Conservation (phyloP, 768 basidiomycete genomes). For the Trametes elegans region DNA sequence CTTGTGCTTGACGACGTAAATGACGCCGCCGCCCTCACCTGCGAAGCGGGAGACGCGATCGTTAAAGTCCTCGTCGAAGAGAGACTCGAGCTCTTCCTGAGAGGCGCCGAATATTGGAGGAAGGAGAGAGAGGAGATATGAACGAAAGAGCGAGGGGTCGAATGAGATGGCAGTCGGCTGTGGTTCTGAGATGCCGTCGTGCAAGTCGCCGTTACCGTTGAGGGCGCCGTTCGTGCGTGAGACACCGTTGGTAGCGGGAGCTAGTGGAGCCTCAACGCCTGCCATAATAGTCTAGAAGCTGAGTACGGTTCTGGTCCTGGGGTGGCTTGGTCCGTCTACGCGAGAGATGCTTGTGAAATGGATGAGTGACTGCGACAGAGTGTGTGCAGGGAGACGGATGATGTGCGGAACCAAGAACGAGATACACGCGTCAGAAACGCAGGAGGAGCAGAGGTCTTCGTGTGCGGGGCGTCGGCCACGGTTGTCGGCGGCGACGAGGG, state of each 20-base stretch:
- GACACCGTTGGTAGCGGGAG: slow-evolving; percentile 20
- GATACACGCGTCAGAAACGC: background rate
- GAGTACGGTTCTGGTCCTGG: too few species aligned
- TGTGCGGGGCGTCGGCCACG: background rate
- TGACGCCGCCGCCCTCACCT: slow-evolving; percentile 67
- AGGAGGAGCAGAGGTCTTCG: background rate
- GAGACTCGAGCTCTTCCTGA: slow-evolving; percentile 57
- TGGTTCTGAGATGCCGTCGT: slow-evolving; percentile 34
- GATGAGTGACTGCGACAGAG: slow-evolving; percentile 1
- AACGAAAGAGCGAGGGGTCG: slow-evolving; percentile 67
- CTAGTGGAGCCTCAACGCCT: slow-evolving; percentile 13
- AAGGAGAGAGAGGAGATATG: slow-evolving; percentile 68
- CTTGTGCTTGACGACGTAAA: slow-evolving; percentile 80
- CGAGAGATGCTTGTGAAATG: background rate
- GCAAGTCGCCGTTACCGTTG: slow-evolving; percentile 22
- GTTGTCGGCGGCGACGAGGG: background rate
- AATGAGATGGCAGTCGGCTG: slow-evolving; percentile 43
- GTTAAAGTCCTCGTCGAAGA: slow-evolving; percentile 73
- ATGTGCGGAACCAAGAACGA: background rate
- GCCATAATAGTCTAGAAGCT: too few species aligned
- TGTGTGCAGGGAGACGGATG: background rate
- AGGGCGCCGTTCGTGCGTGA: slow-evolving; percentile 18
- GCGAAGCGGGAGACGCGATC: slow-evolving; percentile 77
- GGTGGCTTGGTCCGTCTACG: too few species aligned
- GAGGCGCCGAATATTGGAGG: slow-evolving; percentile 81